Base-by-base conservation (phyloP, 83 land plant genomes). In the Diphasiastrum complanatum region DNA sequence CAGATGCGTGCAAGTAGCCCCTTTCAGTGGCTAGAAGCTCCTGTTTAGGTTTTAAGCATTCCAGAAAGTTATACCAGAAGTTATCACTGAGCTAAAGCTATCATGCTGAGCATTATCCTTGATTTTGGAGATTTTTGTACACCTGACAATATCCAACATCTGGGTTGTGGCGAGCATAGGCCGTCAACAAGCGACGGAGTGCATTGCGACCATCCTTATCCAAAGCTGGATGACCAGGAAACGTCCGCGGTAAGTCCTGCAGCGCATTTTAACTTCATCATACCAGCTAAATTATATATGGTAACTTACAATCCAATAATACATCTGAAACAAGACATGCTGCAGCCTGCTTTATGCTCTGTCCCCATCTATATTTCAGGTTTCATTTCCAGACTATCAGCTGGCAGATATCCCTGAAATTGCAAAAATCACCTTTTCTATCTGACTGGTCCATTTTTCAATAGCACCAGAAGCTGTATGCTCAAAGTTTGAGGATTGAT, bases 341-440 rank as follows among this genome's bases (percentile, higher is more conserved):
- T n/a, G n/a, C n/a, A n/a, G n/a, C n/a, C n/a, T n/a, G n/a, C n/a
- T n/a, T n/a, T n/a, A n/a, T n/a, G n/a, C n/a, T n/a, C n/a, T n/a
- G n/a, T n/a, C n/a, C n/a, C n/a, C n/a, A n/a, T n/a, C n/a, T n/a
- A n/a, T n/a, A n/a, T n/a, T n/a, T n/a, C n/a, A n/a, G n/a, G n/a
- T n/a, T n/a, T n/a, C n/a, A n/a, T n/a, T n/a, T n/a, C n/a, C n/a
- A n/a, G n/a, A n/a, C n/a, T n/a, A n/a, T n/a, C n/a, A n/a, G n/a
- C n/a, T n/a, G n/a, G n/a, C n/a, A n/a, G n/a, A n/a, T n/a, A n/a
- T n/a, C n/a, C n/a, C n/a, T n/a, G n/a, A n/a, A n/a, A n/a, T n/a
- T n/a, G n/a, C n/a, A n/a, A n/a, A n/a, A n/a, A n/a, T n/a, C n/a
- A 55, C 59, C 59, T 55, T 55, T 55, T 55, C 59, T 27, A 55